Evolutionary conservation across 2,329 filamentous ascomycete species (phyloP).

Genomic region (Fusarium globosum): DNA sequence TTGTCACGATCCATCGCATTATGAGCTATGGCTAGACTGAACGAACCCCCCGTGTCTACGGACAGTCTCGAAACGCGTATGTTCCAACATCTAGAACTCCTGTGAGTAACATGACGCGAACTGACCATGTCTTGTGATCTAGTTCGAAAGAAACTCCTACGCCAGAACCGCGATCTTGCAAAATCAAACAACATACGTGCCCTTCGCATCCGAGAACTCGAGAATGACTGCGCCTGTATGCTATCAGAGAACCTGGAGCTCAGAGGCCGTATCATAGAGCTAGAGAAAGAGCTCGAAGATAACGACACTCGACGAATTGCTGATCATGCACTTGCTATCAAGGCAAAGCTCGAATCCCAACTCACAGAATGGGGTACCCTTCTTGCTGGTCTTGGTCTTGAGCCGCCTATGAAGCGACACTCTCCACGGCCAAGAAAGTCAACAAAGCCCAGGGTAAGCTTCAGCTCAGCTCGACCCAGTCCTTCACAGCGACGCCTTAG

Average conservation of each 20-base stretch:
- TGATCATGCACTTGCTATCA: slow-evolving; percentile 76
- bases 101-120: slow-evolving; percentile 2
- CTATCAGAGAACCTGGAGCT: slow-evolving; percentile 83
- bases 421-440: slow-evolving; percentile 55
- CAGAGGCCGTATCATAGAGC: slow-evolving; percentile 74
- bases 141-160: slow-evolving; percentile 83
- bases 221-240: slow-evolving; percentile 79
- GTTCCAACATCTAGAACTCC: slow-evolving; percentile 48
- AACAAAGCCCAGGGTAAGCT: slow-evolving; percentile 55
- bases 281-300: slow-evolving; percentile 75
- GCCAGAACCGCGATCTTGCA: slow-evolving; percentile 87
- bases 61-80: slow-evolving; percentile 78
- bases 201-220: slow-evolving; percentile 79
- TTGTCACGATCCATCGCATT: slow-evolving; percentile 36
- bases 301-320: slow-evolving; percentile 68
- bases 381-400: slow-evolving; percentile 72
- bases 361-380: slow-evolving; percentile 76
- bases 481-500: slow-evolving; percentile 67
- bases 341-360: slow-evolving; percentile 76
- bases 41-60: slow-evolving; percentile 75
- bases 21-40: slow-evolving; percentile 80
- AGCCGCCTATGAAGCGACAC: slow-evolving; percentile 65
- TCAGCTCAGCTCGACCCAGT: slow-evolving; percentile 54
- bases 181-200: slow-evolving; percentile 82
- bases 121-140: slow-evolving; percentile 35